Base-by-base conservation (phyloP, 1,284 basidiomycete genomes). In the Vanrija humicola region DNA sequence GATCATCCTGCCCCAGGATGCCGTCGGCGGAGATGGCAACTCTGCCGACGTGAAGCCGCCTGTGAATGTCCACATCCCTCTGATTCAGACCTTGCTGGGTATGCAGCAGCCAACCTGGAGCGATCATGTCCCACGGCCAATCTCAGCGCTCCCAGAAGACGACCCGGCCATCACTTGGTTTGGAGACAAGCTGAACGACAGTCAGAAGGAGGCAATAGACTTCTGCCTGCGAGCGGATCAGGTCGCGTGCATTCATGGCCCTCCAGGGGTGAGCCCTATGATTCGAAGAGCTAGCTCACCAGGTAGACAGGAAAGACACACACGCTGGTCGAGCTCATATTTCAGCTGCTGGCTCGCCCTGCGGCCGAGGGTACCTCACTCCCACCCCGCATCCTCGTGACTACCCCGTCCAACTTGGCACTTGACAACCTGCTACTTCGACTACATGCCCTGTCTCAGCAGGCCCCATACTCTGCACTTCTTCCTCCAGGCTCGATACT, bases 231-330 rank as follows among this genome's bases (percentile, higher is more conserved):
- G 59, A 10, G 72, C 79, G 1, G 62, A 83, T 1, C 87, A 93
- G 68, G 82, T 97, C 0, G 89, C 89, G 0, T 90, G 93, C 62
- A 93, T 98, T n/a, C 94, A 97, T 69, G 94, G 95, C 0, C 95
- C 95, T 6, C 94, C 95, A 56, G 94, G 82, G 1, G 90, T 89
- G 72, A 56, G 73, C 59, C 21, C 16, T 28, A 1, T 9, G 3
- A 43, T 10, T 1, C 19, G 12, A 10, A 9, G 5, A 29, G 16
- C 5, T 26, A 52, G 40, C 47, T 59, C 48, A 57, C 25, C 49
- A 44, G 16, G 0, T 46, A 62, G 58, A 93, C 91, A 0, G 92
- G 92, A 6, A 96, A 96, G 78, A 96, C 92, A 0, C 88, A 91
- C 64, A 94, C 92, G 0, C 80, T 96, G 10, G 86, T 95, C 39